Conservation (phyloP, 1,284 basidiomycete genomes). For the Ustilago curta region DNA sequence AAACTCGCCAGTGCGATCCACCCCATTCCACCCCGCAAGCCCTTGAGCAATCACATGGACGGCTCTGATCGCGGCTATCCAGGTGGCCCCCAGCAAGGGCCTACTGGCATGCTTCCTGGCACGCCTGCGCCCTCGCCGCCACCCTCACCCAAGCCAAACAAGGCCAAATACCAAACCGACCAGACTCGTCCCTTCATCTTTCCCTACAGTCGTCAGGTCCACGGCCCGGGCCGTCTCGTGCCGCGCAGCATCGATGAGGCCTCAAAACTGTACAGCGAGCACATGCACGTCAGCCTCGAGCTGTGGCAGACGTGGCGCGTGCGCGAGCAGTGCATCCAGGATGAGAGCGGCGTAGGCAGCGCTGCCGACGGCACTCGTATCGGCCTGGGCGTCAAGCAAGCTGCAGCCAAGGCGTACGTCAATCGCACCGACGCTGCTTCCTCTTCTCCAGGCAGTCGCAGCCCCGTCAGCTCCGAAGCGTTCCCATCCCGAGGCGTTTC, state of each 20-base stretch:
- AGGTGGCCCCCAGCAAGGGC: constrained; percentile 73
- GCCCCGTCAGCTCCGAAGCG: constrained; percentile 55
- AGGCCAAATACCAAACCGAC: constrained; percentile 98
- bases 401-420: constrained; percentile 26
- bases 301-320: constrained; percentile 95
- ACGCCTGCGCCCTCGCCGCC: constrained; percentile 87
- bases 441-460: constrained; percentile 57
- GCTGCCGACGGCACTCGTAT: constrained; percentile 64
- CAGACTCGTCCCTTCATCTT: constrained; percentile 94
- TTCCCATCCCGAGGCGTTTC: constrained; percentile 29
- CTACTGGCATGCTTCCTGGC: constrained; percentile 47
- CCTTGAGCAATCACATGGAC: constrained; percentile 76
- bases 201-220: constrained; percentile 78
- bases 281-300: constrained; percentile 89
- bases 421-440: constrained; percentile 45
- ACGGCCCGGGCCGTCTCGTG: constrained; percentile 73
- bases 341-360: constrained; percentile 91
- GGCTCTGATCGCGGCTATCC: constrained; percentile 86
- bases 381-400: constrained; percentile 45
- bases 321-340: constrained; percentile 91
- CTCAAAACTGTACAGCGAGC: constrained; percentile 85
- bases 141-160: constrained; percentile 88
- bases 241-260: constrained; percentile 97
- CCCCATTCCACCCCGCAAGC: constrained; percentile 59
- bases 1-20: constrained; percentile 59